Evolutionary conservation across 169 alveolate species (phyloP).

Genomic region (Eimeria acervulina): DNA sequence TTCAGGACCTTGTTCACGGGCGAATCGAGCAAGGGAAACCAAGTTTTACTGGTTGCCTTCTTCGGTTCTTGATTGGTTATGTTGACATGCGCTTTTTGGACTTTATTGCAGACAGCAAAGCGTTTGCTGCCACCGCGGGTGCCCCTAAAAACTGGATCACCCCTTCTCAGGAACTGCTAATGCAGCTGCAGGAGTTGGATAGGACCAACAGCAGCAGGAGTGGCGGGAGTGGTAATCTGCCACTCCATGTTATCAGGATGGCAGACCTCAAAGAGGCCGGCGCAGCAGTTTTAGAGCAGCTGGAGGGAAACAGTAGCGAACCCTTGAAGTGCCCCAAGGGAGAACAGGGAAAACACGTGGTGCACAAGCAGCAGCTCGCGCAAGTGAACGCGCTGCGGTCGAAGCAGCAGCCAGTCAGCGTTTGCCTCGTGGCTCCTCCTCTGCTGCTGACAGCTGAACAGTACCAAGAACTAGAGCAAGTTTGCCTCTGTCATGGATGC

Average conservation of each 20-base stretch:
- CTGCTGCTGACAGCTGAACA: conserved; percentile 15
- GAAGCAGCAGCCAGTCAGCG: conserved; percentile 1
- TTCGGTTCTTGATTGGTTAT: conserved; percentile 1
- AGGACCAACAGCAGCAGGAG: conserved; percentile 13
- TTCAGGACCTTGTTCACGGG: conserved; percentile 13
- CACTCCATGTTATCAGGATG: conserved; percentile 2
- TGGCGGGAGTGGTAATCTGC: not conserved
- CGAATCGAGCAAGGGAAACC: no score
- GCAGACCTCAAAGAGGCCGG: conserved; percentile 27
- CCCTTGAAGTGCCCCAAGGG: not conserved
- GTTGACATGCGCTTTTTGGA: conserved; percentile 9
- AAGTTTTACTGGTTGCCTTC: no score
- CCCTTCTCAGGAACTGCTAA: not conserved
- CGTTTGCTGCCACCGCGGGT: not conserved
- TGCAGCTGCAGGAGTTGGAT: not conserved
- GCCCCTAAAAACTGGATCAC: not conserved
- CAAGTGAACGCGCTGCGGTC: not conserved
- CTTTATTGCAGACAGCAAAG: conserved; percentile 7
- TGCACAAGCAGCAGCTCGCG: not conserved
- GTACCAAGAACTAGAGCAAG: not conserved
- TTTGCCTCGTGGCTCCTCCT: conserved; percentile 53
- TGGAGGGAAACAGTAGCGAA: not conserved
- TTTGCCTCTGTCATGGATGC: conserved; percentile 35
- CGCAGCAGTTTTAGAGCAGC: not conserved
- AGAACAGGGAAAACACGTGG: not conserved